Base-by-base conservation (phyloP, 139 green algal genomes). In the Chlamydomonas urium region DNA sequence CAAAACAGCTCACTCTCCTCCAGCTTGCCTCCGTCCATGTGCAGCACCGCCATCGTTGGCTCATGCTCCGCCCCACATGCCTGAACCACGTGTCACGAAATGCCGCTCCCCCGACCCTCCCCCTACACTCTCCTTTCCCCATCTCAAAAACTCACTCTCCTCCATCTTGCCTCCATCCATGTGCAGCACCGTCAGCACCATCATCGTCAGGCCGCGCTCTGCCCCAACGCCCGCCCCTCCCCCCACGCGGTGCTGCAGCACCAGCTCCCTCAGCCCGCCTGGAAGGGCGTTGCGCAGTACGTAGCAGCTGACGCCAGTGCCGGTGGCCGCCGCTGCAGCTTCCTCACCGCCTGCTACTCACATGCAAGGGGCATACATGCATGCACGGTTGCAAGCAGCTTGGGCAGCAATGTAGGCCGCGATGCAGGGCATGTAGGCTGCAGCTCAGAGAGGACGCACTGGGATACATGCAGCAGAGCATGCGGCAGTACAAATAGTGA, bases 141-240 rank as follows among this genome's bases (percentile, higher is more conserved):
- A 5, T 21, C 10, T 6, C 21, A 14, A 63, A 14, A 63, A 8
- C 53, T 63, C 21, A 56, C 45, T 56, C 45, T 63, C 53, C 21
- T 63, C 53, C 53, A 63, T 63, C n/a, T 33, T 63, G 10, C 53
- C 53, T 63, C 26, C n/a, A 14, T 31, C 53, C 26, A 63, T 8
- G 53, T 63, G 26, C 26, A 63, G 53, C 26, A 63, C 6, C 17
- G 53, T 21, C 53, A 63, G 53, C 53, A 63, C 53, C 26, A 26
- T 33, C 53, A 63, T 36, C 10, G 26, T 6, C 53, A 63, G 26
- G 17, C 17, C 21, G n/a, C 26, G 53, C n/a, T n/a, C n/a, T n/a
- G n/a, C n/a, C n/a, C n/a, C n/a, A n/a, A n/a, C n/a, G n/a, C n/a
- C n/a, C n/a, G n/a, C n/a, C n/a, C n/a, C n/a, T n/a, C n/a, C n/a